These are phyloP conservation scores for Xylaria polymorpha DNA, from an alignment of 2,329 filamentous ascomycete species.

Conservation along the genomic window DNA sequence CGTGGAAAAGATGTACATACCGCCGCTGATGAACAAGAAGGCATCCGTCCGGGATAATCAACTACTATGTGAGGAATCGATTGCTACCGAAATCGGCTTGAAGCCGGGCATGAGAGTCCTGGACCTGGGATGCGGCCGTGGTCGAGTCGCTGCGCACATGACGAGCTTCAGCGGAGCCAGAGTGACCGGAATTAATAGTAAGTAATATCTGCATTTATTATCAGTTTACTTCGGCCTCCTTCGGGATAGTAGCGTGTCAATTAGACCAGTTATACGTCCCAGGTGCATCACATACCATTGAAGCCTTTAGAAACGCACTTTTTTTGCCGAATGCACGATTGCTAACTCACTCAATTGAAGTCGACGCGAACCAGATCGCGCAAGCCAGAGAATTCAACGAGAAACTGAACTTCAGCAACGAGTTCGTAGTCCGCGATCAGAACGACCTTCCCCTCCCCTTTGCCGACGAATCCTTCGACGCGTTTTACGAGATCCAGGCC, in stretches of 20 bases:
- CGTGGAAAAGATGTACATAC: constrained; percentile 70
- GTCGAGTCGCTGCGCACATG: constrained; percentile 66
- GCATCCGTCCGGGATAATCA: constrained; percentile 64
- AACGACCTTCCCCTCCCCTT: constrained; percentile 65
- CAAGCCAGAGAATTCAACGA: constrained; percentile 50
- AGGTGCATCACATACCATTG: no score
- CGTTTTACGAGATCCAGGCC: constrained; percentile 68
- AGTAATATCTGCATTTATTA: constrained; percentile 8
- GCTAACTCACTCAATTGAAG: constrained; percentile 23
- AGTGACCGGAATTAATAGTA: constrained; percentile 63
- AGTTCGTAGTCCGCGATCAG: constrained; percentile 63
- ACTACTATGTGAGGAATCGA: constrained; percentile 63
- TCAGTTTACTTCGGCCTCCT: not conserved
- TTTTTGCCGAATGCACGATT: not conserved
- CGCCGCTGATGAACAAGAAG: constrained; percentile 63
- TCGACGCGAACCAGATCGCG: constrained; percentile 62
- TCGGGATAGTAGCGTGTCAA: not conserved
- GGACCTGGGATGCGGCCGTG: constrained; percentile 65
- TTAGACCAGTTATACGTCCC: not conserved
- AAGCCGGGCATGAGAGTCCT: constrained; percentile 59
- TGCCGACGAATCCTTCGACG: constrained; percentile 60
- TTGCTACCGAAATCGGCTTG: constrained; percentile 60
- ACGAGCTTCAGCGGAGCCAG: constrained; percentile 59
- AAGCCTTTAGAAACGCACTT: not conserved
- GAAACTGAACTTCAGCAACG: constrained; percentile 53